Evolutionary conservation across 2,329 filamentous ascomycete genomes (phyloP).

Genomic region (Ophiostoma fasciatum): DNA sequence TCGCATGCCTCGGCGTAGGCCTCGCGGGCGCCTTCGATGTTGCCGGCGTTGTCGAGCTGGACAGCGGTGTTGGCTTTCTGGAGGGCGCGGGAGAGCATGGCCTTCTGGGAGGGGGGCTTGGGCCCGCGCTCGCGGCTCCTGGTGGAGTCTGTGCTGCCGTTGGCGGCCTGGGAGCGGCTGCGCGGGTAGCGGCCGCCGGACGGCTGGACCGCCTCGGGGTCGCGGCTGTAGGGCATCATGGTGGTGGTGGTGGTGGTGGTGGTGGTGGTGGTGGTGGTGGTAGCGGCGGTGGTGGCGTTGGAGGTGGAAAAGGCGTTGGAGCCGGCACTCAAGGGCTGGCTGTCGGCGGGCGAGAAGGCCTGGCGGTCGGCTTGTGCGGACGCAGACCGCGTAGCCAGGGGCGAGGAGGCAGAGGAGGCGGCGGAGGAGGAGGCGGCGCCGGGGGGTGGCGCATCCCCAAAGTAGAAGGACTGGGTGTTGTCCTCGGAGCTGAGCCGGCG

Average conservation of each 20-base stretch:
- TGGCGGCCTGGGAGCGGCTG: slow-evolving; percentile 29
- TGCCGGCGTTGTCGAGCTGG: slow-evolving; percentile 87
- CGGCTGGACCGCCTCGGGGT: slow-evolving; percentile 14
- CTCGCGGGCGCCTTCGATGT: slow-evolving; percentile 79
- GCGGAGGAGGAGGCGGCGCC: too few species aligned
- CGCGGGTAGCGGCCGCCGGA: slow-evolving; percentile 27
- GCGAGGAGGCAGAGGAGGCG: not conserved
- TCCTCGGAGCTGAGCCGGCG: slow-evolving; percentile 12
- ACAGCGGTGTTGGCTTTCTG: slow-evolving; percentile 95
- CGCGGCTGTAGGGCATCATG: slow-evolving; percentile 21
- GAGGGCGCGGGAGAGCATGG: slow-evolving; percentile 88
- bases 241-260: not conserved
- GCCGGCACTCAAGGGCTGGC: too few species aligned
- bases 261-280: slow-evolving; percentile 7
- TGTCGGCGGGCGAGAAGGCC: not conserved
- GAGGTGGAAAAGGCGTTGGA: too few species aligned
- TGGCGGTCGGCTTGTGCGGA: not conserved
- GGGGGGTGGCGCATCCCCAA: slow-evolving; percentile 7
- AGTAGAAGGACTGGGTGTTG: slow-evolving; percentile 9
- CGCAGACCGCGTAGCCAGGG: not conserved
- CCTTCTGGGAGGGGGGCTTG: slow-evolving; percentile 64
- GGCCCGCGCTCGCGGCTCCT: slow-evolving; percentile 20
- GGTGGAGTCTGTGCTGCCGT: slow-evolving; percentile 28
- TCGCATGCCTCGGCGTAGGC: slow-evolving; percentile 86
- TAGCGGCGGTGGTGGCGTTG: not conserved